Evolutionary conservation across 768 basidiomycete genomes (phyloP), one percentile per base, ranked within the genome.

Genomic region (Tylopilus balloui): DNA sequence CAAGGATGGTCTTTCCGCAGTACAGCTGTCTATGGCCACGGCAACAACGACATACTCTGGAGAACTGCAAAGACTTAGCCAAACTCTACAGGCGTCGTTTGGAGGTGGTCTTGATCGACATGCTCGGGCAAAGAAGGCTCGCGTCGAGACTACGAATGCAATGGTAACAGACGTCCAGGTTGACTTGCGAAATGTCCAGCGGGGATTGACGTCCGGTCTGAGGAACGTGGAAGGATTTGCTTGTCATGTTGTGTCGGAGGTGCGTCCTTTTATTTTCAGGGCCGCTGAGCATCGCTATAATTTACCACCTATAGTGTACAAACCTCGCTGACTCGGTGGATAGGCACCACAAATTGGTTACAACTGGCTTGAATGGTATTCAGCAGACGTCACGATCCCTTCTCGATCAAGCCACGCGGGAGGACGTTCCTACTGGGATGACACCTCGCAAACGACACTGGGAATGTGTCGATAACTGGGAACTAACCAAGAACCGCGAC

Each of bases 391-490:
- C 76, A 3, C 70, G 75, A 25, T 67, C 71, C 13, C 67, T 91
- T 19, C 62, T 74, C 7, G 77, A 81, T 24, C 72, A 81, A 47
- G 88, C 83, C 9, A 71, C 77, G 8, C 76, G 70, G 48, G 79
- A 81, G 47, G 90, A 92, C 58, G 61, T 69, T 19, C 69, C 86
- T 1, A 88, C 84, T 13, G 90, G 90, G 6, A 69, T 69, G 46
- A 92, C 90, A 3, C 91, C 91, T 29, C 80, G 79, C 39, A 91
- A 88, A 71, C 82, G 86, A 27, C 66, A 68, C 25, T 86, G 86
- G 81, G 72, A 84, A 51, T 84, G 84, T 51, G 72, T 74, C 6
- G 84, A 86, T 54, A 68, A 79, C 42, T 92, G 90, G 88, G 76
- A 80, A 35, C 68, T 87, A 50, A 88, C 88, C 6, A 71, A 78